A percentile compares a stretch with the other conserved stretches of the same genome.
Evolutionary conservation across 2,329 filamentous ascomycete species (phyloP).

Genomic region (Lasiodiplodia citricola): DNA sequence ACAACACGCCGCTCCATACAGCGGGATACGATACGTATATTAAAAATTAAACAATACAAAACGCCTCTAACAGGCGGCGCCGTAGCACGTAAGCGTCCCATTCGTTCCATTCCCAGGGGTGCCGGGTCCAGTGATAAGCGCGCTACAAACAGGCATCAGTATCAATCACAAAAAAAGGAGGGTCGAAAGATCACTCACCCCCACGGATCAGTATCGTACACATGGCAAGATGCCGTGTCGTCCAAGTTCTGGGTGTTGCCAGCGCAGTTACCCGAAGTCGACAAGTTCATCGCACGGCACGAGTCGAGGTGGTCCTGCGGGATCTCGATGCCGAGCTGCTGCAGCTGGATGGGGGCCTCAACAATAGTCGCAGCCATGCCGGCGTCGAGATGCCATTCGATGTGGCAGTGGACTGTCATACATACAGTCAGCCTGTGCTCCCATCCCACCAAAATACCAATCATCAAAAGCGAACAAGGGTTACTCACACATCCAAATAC

Average conservation of each 20-base stretch:
- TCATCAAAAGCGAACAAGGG: neutral
- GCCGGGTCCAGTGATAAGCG: neutral
- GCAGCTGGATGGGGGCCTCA: slow-evolving; percentile 36
- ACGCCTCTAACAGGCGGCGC: neutral
- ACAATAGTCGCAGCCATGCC: slow-evolving; percentile 40
- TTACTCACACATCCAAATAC: slow-evolving; percentile 51
- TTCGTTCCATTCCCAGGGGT: slow-evolving; percentile 1
- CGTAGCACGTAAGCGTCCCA: neutral
- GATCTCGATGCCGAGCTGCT: slow-evolving; percentile 13
- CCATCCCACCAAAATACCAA: neutral
- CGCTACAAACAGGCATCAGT: neutral
- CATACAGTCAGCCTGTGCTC: slow-evolving; percentile 58
- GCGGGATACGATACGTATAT: neutral
- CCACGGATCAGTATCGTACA: slow-evolving; percentile 4
- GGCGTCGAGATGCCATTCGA: slow-evolving; percentile 59
- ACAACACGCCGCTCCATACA: too few species aligned
- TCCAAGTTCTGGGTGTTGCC: neutral
- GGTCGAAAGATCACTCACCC: neutral
- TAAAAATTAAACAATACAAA: slow-evolving; percentile 3
- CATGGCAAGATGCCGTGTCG: neutral
- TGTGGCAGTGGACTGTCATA: slow-evolving; percentile 72
- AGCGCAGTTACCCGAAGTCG: slow-evolving; percentile 26
- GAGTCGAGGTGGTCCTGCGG: slow-evolving; percentile 1
- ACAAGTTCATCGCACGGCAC: slow-evolving; percentile 10
- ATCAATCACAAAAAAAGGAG: neutral